A percentile compares a stretch with the other conserved stretches of the same genome.
phyloP scores from a whole-genome alignment of 768 basidiomycete genomes.

The Mycena maculata region DNA sequence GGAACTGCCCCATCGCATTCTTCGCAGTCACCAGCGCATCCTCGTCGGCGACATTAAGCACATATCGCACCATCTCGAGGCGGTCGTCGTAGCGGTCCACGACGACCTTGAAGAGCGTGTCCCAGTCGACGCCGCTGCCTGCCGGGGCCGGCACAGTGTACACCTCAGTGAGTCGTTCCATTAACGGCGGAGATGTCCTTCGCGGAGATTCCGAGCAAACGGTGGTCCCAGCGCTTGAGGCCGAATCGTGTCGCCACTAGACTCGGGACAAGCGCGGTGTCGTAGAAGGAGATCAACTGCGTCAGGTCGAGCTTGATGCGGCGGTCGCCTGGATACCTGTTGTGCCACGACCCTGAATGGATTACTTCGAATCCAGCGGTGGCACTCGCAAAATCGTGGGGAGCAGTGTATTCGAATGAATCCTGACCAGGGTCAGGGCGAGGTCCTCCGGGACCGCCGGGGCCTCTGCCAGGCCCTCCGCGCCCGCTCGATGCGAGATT shows the following conservation, averaged over 20 bases:
- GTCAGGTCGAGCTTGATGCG: slow-evolving; percentile 48
- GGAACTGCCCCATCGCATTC: slow-evolving; percentile 43
- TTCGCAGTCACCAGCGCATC: slow-evolving; percentile 29
- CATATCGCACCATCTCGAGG: slow-evolving; percentile 52
- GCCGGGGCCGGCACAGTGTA: slow-evolving; percentile 29
- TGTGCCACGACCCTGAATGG: slow-evolving; percentile 46
- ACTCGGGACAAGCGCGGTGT: slow-evolving; percentile 49
- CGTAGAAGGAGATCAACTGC: slow-evolving; percentile 49
- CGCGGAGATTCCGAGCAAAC: slow-evolving; percentile 45
- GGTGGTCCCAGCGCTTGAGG: slow-evolving; percentile 49
- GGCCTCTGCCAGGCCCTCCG: slow-evolving; percentile 10
- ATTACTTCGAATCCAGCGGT: slow-evolving; percentile 3
- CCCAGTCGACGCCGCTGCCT: slow-evolving; percentile 57
- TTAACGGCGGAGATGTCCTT: slow-evolving; percentile 42
- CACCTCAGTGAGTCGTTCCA: slow-evolving; percentile 41
- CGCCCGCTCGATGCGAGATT: slow-evolving; percentile 39
- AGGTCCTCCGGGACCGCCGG: slow-evolving; percentile 18
- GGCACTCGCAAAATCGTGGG: not conserved
- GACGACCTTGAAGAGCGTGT: slow-evolving; percentile 49
- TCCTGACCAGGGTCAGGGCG: not conserved
- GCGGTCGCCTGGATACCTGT: slow-evolving; percentile 48
- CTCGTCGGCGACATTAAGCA: slow-evolving; percentile 43
- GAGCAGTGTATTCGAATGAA: not conserved
- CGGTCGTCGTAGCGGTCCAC: slow-evolving; percentile 55
- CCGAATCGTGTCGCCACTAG: slow-evolving; percentile 46